Evolutionary conservation across 257 asterid species (phyloP).

Genomic region (Anisodus acutangulus): DNA sequence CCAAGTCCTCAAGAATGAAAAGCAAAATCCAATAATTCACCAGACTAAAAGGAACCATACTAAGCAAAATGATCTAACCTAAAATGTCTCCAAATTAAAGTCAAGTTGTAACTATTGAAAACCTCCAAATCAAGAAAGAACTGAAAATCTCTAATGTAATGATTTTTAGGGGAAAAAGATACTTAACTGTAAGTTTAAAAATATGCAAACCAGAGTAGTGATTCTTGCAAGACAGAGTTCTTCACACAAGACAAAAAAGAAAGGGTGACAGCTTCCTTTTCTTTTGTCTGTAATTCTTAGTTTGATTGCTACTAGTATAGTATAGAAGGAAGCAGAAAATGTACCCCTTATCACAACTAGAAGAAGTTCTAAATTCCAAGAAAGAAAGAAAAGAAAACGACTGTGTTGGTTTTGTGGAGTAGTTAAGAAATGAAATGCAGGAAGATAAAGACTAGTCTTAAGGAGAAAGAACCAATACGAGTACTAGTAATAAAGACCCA

Average conservation of each 20-base stretch:
- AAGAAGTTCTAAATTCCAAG: not conserved
- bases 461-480: not conserved
- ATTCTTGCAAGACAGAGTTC: slow-evolving; percentile 31
- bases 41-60: not conserved
- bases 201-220: slow-evolving; percentile 29
- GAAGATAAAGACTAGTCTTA: slow-evolving; percentile 20
- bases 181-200: slow-evolving; percentile 19
- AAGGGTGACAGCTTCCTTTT: not conserved
- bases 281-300: not conserved
- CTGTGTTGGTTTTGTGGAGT: not conserved
- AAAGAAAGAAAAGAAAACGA: not conserved
- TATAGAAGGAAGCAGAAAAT: not conserved
- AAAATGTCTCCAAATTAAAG: not conserved
- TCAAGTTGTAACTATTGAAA: not conserved
- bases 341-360: too few species aligned
- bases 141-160: not conserved
- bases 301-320: not conserved
- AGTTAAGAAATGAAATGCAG: not conserved
- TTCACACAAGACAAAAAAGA: not conserved
- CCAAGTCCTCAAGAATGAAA: not conserved
- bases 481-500: not conserved
- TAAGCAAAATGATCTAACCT: not conserved
- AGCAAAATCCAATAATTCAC: slow-evolving; percentile 17
- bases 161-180: not conserved
- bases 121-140: not conserved